These are phyloP conservation scores for Apiosordaria backusii DNA, from an alignment of 495 filamentous ascomycete genomes.

Conservation along the genomic window DNA sequence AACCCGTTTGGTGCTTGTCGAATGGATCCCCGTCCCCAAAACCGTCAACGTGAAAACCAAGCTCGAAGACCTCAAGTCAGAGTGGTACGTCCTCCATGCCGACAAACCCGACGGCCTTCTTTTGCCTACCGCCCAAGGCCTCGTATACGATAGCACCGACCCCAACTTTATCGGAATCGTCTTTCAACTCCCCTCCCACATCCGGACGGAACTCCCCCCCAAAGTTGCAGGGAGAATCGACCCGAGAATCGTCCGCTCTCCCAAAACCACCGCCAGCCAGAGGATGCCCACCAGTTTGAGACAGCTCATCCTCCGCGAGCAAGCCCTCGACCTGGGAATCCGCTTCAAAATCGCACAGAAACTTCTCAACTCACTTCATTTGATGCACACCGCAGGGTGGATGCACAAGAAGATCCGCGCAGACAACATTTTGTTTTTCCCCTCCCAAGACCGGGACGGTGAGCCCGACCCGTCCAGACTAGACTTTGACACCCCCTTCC, in stretches of 20 bases:
- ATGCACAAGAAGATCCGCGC: constrained; percentile 14
- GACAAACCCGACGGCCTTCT: constrained; percentile 14
- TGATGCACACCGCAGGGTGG: constrained; percentile 13
- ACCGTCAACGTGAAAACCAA: neutral
- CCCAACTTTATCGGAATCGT: constrained; percentile 12
- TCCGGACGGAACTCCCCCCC: constrained; percentile 10
- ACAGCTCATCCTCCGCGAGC: constrained; percentile 8
- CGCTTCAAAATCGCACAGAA: constrained; percentile 15
- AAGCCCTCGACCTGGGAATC: constrained; percentile 7
- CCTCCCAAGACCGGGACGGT: neutral
- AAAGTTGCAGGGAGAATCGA: constrained; percentile 1
- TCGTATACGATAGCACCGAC: constrained; percentile 11
- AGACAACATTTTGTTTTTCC: constrained; percentile 16
- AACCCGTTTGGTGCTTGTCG: constrained; percentile 14
- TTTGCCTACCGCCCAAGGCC: constrained; percentile 6
- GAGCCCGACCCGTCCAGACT: constrained; percentile 13
- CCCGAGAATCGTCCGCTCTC: constrained; percentile 8
- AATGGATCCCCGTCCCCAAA: constrained; percentile 4
- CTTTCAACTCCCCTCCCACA: constrained; percentile 17
- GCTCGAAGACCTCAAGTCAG: constrained; percentile 13
- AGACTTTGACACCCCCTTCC: constrained; percentile 12
- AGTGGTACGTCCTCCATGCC: constrained; percentile 15
- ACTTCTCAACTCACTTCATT: constrained; percentile 11
- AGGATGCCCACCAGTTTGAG: constrained; percentile 17
- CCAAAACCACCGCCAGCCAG: constrained; percentile 13